Evolutionary conservation across 2,329 filamentous ascomycete species (phyloP).

Genomic region (Podosphaera xanthii): DNA sequence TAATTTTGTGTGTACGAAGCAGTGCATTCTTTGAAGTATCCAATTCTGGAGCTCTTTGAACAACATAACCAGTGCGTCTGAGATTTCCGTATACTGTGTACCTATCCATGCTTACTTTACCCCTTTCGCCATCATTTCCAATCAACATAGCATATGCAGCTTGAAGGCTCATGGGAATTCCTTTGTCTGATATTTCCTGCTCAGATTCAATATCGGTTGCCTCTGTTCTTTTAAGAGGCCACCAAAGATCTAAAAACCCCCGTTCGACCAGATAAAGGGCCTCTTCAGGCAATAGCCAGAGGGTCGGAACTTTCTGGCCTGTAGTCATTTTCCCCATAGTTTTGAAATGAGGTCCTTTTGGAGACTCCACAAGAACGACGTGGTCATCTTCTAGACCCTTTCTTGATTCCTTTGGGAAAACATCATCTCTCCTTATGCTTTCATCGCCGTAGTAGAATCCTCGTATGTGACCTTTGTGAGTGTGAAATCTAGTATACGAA

Average conservation of each 20-base stretch:
- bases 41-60: conserved; percentile 44
- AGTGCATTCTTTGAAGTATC: conserved; percentile 14
- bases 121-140: conserved; percentile 38
- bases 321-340: conserved; percentile 46
- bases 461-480: conserved; percentile 38
- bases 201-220: conserved; percentile 21
- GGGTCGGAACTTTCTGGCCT: conserved; percentile 33
- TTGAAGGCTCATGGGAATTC: conserved; percentile 73
- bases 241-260: conserved; percentile 70
- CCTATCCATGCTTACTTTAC: conserved; percentile 46
- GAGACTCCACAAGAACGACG: conserved; percentile 45
- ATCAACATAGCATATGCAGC: conserved; percentile 73
- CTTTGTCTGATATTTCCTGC: conserved; percentile 31
- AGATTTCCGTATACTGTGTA: conserved; percentile 77
- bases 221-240: conserved; percentile 31
- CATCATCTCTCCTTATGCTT: conserved; percentile 15
- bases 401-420: conserved; percentile 44
- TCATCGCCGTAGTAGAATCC: conserved; percentile 48
- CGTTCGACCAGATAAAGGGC: conserved; percentile 74
- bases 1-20: conserved; percentile 2
- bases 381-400: conserved; percentile 32
- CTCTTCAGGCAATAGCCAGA: conserved; percentile 83
- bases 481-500: conserved; percentile 51
- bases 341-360: conserved; percentile 49
- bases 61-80: conserved; percentile 60